Conservation (phyloP, 140 eudicot species). For the Bidens hawaiensis region DNA sequence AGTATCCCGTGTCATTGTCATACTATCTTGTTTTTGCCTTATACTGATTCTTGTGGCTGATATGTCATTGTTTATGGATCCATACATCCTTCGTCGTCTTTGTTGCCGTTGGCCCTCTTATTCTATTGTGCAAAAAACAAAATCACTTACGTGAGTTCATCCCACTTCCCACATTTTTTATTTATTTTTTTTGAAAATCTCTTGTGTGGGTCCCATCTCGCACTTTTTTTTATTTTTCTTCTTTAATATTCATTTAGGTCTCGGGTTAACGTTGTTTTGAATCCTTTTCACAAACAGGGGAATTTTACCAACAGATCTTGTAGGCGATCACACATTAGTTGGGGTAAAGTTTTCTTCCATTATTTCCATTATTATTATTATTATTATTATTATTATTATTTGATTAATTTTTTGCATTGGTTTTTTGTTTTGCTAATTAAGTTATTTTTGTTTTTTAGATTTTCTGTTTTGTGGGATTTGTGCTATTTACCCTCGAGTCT, state of each 20-base stretch:
- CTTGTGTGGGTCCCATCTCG: no score
- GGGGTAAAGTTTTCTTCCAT: conserved; percentile 57
- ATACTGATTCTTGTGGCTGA: conserved; percentile 9
- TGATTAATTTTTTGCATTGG: not conserved
- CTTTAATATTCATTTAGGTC: not conserved
- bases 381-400: no score
- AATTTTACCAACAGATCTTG: conserved; percentile 81
- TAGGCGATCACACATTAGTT: conserved; percentile 57
- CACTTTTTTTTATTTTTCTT: not conserved
- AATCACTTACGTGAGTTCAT: conserved; percentile 85
- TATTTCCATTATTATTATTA: no score
- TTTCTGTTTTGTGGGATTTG: conserved; percentile 94
- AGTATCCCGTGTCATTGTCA: conserved; percentile 1
- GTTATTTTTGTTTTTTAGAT: conserved; percentile 35
- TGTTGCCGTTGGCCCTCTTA: conserved; percentile 98
- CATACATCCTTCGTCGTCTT: conserved; percentile 74
- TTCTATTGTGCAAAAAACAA: conserved; percentile 77
- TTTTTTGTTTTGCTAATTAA: not conserved
- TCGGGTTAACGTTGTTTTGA: not conserved
- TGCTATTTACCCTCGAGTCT: conserved; percentile 76
- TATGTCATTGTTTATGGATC: conserved; percentile 42
- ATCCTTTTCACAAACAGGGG: conserved; percentile 51
- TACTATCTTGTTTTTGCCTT: not conserved
- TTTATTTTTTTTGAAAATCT: no score
- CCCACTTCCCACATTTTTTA: not conserved